These are phyloP conservation scores for Pythium myriotylum DNA, from an alignment of 352 stramenopile species.

Conservation along the genomic window DNA sequence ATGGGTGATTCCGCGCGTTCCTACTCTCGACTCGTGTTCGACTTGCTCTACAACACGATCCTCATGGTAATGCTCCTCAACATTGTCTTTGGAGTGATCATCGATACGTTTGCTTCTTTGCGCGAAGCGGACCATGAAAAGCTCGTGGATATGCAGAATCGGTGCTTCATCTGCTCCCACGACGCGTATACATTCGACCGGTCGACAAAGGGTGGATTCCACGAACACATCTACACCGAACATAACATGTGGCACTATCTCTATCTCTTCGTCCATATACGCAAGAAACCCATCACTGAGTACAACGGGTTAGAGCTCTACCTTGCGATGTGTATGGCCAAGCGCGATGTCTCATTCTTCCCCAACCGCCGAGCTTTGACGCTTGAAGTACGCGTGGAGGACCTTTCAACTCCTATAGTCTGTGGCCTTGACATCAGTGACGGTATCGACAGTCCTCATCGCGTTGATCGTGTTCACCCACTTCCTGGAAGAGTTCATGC, in stretches of 20 bases:
- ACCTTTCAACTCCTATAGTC: not conserved
- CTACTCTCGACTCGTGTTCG: constrained; percentile 62
- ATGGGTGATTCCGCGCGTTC: constrained; percentile 41
- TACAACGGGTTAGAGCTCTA: constrained; percentile 84
- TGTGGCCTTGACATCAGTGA: not conserved
- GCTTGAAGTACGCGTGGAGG: constrained; percentile 35
- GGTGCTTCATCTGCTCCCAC: constrained; percentile 83
- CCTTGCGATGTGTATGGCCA: constrained; percentile 76
- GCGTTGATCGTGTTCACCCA: not conserved
- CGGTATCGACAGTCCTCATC: not conserved
- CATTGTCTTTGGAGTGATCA: constrained; percentile 79
- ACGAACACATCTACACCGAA: constrained; percentile 72
- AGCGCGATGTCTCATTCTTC: constrained; percentile 79
- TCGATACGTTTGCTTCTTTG: constrained; percentile 80
- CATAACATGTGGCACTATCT: constrained; percentile 88
- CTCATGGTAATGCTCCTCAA: constrained; percentile 79
- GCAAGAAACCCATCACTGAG: constrained; percentile 75
- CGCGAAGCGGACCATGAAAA: constrained; percentile 68
- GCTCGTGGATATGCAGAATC: constrained; percentile 63
- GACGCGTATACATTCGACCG: constrained; percentile 80
- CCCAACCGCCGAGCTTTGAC: constrained; percentile 61
- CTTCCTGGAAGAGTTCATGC: too few relatives aligned
- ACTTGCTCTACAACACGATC: constrained; percentile 70
- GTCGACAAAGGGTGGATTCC: constrained; percentile 65
- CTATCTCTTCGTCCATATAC: constrained; percentile 79